Base-by-base conservation (phyloP, 2,329 filamentous ascomycete species). In the Pseudogymnoascus sp. region DNA sequence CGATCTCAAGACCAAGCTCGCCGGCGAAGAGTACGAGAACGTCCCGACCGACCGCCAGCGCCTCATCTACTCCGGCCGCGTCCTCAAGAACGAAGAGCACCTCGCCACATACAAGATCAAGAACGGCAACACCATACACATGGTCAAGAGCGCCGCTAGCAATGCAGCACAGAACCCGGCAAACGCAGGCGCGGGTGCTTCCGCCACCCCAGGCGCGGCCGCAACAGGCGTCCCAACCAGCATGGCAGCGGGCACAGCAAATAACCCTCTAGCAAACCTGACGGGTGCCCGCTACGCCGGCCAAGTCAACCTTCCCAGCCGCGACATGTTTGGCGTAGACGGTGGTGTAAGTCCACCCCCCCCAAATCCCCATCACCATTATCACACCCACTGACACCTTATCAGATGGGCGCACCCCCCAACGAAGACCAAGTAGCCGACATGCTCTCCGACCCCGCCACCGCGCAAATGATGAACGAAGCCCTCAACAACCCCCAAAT, bases 121-220 rank as follows among this genome's bases (percentile, higher is more conserved):
- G 81, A 83, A 91, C 68, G 92, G 93, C 67, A 95, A 97, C 76
- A 97, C 93, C 16, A 86, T 99, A 70, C 95, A 99, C 76, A 84
- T 99, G 71, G 95, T 99, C 71, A 97, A 96, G 81, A 96, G 92
- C 74, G 93, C 95, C 50, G 90, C 90, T 65, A 97, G 93, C 82
- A 74, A 73, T 66, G 67, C 66, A 14, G 63, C 66, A n/a, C 82
- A 81, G 66, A 81, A 82, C 64, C 82, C 81, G 53, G 76, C 78
- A 60, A 71, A 79, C 6, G 72, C 78, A 3, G 71, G 79, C 50
- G 73, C 78, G 14, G 72, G 78, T 24, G 71, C 77, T 29, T 71
- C 80, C 7, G 72, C 79, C 1, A 74, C 78, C 29, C 68, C 76
- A 3, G 79, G 26, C 26, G 26, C 26, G 26, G 7, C 26, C 26